Base-by-base conservation (phyloP, 257 asterid species). In the Solanum appendiculatum region DNA sequence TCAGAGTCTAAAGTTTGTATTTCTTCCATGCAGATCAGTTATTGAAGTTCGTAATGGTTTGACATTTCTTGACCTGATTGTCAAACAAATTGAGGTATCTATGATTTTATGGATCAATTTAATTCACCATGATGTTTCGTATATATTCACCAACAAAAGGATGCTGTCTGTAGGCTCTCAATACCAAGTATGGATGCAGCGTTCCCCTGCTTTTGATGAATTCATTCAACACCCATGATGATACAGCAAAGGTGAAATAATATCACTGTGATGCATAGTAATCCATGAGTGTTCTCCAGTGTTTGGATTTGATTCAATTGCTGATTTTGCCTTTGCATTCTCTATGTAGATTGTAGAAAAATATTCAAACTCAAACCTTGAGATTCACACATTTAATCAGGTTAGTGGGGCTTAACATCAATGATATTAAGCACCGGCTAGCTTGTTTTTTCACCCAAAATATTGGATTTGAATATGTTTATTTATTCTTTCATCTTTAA, bases 211-310 rank as follows among this genome's bases (percentile, higher is more conserved):
- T 97, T 86, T 90, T 97, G 82, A 97, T 97, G 99, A 97, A 97
- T 91, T 97, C 99, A 87, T 97, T 97, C 95, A 97, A 97, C 90
- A 97, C 99, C 81, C 99, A 97, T 85, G 99, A 97, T 90, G 99
- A 97, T 86, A 96, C 99, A 82, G 86, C 85, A 86, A 97, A 97
- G 99, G 99, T 97, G 88, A 90, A 86, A 69, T 78, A 86, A 39
- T 34, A 73, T 34, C 46, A 69, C 68, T 86, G 12, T 72, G 29
- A n/a, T 34, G 46, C 39, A 29, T 82, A 74, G 34, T 64, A 73
- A 73, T 31, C 85, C 39, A 4, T 84, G 23, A 27, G 33, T 58
- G 29, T 54, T 51, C 42, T 42, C n/a, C 34, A 7, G 44, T 86
- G 84, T 78, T 77, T 16, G 31, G 10, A 73, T 85, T 87, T 37